phyloP scores from a whole-genome alignment of 1,284 basidiomycete genomes.

The Malassezia sympodialis region DNA sequence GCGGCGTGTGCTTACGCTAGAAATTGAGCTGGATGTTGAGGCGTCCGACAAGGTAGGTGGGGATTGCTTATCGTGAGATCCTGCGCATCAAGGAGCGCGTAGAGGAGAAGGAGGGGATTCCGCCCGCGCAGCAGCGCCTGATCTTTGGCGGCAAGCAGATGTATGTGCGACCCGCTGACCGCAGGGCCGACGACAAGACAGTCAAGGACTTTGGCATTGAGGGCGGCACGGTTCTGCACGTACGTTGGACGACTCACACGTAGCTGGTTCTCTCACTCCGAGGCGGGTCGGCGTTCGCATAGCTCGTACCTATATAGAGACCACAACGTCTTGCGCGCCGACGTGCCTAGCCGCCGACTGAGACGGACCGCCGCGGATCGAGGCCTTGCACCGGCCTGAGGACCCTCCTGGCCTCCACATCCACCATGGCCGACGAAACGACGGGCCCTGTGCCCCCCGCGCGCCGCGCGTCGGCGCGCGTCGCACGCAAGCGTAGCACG shows the following conservation, averaged over 20 bases:
- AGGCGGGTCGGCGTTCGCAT: constrained; percentile 18
- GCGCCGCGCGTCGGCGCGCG: neutral
- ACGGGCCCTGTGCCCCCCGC: neutral
- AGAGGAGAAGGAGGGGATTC: constrained; percentile 97
- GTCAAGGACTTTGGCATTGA: constrained; percentile 47
- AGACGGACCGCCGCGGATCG: neutral
- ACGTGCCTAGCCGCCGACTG: neutral
- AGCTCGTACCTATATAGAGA: neutral
- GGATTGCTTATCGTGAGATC: constrained; percentile 56
- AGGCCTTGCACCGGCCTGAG: neutral
- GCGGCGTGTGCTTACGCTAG: constrained; percentile 18
- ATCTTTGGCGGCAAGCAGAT: constrained; percentile 92
- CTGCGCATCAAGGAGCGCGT: constrained; percentile 94
- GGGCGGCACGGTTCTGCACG: constrained; percentile 46
- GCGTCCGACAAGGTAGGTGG: constrained; percentile 67
- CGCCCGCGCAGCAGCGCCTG: constrained; percentile 87
- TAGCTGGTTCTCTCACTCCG: constrained; percentile 42
- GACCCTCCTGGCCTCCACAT: constrained; percentile 1
- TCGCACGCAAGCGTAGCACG: neutral
- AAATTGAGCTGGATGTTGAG: constrained; percentile 96
- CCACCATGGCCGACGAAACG: neutral
- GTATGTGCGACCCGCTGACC: constrained; percentile 55
- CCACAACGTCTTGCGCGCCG: neutral
- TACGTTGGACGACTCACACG: constrained; percentile 23
- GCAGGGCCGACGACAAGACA: constrained; percentile 40